Evolutionary conservation across 1,139 yeast genomes (phyloP), one percentile per base, ranked within the genome.

Genomic region (Sugiyamaella sp.): DNA sequence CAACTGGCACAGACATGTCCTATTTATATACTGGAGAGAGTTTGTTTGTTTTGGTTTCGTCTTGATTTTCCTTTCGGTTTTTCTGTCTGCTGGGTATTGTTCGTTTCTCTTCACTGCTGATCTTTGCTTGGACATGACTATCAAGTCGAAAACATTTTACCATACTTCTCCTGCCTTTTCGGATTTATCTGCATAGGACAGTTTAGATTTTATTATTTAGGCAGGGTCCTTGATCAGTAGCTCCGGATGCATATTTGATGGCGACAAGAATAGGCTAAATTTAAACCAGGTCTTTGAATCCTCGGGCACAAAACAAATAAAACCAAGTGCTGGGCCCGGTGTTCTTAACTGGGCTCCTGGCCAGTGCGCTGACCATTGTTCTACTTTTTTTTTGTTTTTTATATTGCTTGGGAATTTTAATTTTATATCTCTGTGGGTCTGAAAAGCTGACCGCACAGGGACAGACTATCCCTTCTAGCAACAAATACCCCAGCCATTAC

Each of bases 81-180:
- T n/a, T n/a, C n/a, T n/a, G n/a, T n/a, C n/a, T n/a, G n/a, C n/a
- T n/a, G n/a, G n/a, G n/a, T n/a, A n/a, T n/a, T n/a, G n/a, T 29
- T 29, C 8, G 8, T 8, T 4, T 29, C 8, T 4, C 8, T 14
- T 29, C 35, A 4, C 8, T 6, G 35, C 4, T 29, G 35, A 29
- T 29, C 35, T 29, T 29, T 29, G 14, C 35, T 29, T 29, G 35
- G 35, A 12, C 35, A 29, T 29, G 35, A 29, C 8, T 29, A 12
- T 29, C 35, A 29, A 29, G 35, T 29, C 35, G n/a, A 29, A 8
- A 10, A 4, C n/a, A 10, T 29, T 29, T 29, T 29, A 29, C 35
- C 35, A 29, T 29, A 29, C n/a, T 29, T 29, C 35, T 8, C 35
- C 35, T 29, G 35, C 35, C 35, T 29, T 29, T 24, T 29, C n/a